A percentile compares a stretch with the other conserved stretches of the same genome.
Conservation (phyloP, 208 protist species). For the Acanthamoeba lenticulata region DNA sequence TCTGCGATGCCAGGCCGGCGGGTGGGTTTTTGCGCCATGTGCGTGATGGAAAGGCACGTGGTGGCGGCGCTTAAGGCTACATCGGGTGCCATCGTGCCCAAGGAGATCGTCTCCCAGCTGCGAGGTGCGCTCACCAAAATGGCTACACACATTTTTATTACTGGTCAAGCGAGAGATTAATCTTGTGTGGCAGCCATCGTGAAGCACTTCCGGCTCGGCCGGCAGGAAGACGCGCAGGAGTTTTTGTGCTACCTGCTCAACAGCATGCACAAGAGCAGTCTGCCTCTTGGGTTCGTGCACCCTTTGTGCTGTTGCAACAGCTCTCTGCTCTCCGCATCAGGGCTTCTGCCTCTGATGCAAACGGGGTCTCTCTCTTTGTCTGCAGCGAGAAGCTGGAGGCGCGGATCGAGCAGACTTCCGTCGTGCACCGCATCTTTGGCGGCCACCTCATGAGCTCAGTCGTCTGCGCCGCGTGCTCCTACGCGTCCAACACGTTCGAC, state of each 20-base stretch:
- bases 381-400: constrained; percentile 52
- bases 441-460: constrained; percentile 80
- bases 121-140: constrained; percentile 21
- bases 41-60: constrained; percentile 81
- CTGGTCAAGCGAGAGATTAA: not conserved
- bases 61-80: constrained; percentile 1
- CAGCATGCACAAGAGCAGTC: constrained; percentile 79
- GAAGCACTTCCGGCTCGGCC: constrained; percentile 81
- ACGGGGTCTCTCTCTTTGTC: not conserved
- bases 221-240: constrained; percentile 92
- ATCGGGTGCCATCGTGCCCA: constrained; percentile 68
- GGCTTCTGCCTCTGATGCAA: no score
- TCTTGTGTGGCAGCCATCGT: constrained; percentile 70
- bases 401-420: constrained; percentile 79
- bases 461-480: constrained; percentile 80
- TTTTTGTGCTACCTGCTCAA: constrained; percentile 88
- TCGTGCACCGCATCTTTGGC: constrained; percentile 85
- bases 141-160: not conserved
- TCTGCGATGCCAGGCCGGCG: not conserved
- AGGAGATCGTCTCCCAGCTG: constrained; percentile 75
- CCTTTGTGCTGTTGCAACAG: not conserved
- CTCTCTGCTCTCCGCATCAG: no score
- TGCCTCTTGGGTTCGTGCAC: constrained; percentile 31
- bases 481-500: constrained; percentile 87
- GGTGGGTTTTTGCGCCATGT: constrained; percentile 82